Percentiles rank a stretch among this genome's conserved stretches.
Conservation (phyloP, 805 yeast genomes). For the Starmerella bombicola region DNA sequence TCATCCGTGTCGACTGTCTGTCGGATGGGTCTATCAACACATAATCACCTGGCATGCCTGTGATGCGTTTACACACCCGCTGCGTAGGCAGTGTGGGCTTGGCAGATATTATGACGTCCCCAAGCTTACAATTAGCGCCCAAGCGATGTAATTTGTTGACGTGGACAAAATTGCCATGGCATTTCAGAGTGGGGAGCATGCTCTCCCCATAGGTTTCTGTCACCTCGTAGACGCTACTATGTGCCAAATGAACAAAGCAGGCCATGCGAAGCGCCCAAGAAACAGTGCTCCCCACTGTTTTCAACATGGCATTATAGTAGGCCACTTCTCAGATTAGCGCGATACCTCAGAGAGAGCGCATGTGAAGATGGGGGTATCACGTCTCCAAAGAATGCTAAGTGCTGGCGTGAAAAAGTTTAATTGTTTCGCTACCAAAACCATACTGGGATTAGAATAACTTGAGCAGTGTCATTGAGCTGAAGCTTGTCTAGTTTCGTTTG, state of each 20-base stretch:
- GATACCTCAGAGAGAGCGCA: neutral
- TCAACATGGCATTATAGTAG: slow-evolving; percentile 5
- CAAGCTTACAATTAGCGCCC: slow-evolving; percentile 59
- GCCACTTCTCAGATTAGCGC: too few species aligned
- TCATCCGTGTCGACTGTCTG: slow-evolving; percentile 36
- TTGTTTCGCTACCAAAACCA: neutral
- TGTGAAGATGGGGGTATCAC: neutral
- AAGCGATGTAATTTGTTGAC: slow-evolving; percentile 48
- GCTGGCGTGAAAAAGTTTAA: too few species aligned
- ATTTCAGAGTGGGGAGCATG: slow-evolving; percentile 82
- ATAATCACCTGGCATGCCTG: slow-evolving; percentile 93
- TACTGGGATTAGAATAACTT: neutral
- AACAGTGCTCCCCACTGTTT: slow-evolving; percentile 15
- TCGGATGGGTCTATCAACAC: slow-evolving; percentile 60
- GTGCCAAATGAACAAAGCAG: slow-evolving; percentile 46
- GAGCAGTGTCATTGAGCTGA: too few species aligned
- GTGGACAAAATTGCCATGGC: slow-evolving; percentile 65
- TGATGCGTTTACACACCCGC: slow-evolving; percentile 81
- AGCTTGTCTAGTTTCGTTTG: too few species aligned
- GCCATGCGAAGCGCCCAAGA: slow-evolving; percentile 28
- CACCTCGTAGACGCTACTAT: slow-evolving; percentile 56
- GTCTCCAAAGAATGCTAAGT: too few species aligned
- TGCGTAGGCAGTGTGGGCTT: slow-evolving; percentile 83
- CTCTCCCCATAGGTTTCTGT: slow-evolving; percentile 84
- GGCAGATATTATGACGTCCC: slow-evolving; percentile 76